Evolutionary conservation across 2,329 filamentous ascomycete genomes (phyloP), one percentile per base, ranked within the genome.

Genomic region (Coniella lustricola): DNA sequence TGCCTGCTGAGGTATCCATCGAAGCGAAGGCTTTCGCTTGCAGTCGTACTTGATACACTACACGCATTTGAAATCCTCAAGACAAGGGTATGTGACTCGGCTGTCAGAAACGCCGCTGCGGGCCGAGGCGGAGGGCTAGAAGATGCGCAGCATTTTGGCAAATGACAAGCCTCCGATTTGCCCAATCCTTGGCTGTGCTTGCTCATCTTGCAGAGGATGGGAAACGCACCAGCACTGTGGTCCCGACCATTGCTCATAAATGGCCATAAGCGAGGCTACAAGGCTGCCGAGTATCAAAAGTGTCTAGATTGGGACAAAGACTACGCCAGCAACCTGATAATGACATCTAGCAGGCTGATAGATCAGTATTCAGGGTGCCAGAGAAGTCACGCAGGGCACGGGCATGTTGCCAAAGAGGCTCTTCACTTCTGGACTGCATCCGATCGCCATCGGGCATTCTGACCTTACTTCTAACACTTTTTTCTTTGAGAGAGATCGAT

Each of bases 141-240:
- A 21, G 21, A 16, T 13, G n/a, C 13, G 38, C 17, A 9, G n/a
- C 21, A 29, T 16, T 16, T 25, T 9, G 22, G 40, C 49, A 40
- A 51, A 51, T 51, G 36, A 17, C 32, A 9, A 13, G 22, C 32
- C 18, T 7, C 45, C 49, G 49, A 51, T 51, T 29, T 17, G 17
- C 14, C 29, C 13, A 10, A 16, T 14, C 38, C 41, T 43, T 21
- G 3, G 25, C 38, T 2, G 32, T 35, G 38, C 16, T 18, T 41
- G 44, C 31, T 33, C 48, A 50, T 50, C 45, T 29, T 38, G 45
- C 31, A 37, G 37, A 29, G 17, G 18, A 14, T 35, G 29, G 38
- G 22, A 35, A 33, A 22, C 43, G 10, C 3, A 5, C 3, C 12
- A 37, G 5, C 34, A 42, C 25, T 32, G 39, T 25, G 32, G 39